A percentile compares a stretch with the other conserved stretches of the same genome.
Evolutionary conservation across 805 yeast genomes (phyloP).

Genomic region (Barnettozyma wickerhamii): DNA sequence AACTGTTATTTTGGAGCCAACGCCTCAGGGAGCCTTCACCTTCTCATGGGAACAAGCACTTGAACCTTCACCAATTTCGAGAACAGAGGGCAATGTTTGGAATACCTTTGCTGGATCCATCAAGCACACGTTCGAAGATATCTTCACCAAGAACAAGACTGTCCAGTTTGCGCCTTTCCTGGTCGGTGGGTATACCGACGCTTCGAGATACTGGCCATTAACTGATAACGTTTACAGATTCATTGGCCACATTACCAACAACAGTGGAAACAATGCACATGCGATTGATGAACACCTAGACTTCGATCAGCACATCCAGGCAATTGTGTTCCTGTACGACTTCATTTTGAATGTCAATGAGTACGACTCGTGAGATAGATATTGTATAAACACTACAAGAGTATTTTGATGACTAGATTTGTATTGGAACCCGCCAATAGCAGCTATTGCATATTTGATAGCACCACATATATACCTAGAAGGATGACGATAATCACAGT

Average conservation of each 20-base stretch:
- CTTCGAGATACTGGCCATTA: constrained; percentile 53
- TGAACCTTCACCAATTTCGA: constrained; percentile 53
- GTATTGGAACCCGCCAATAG: too few relatives aligned
- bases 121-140: constrained; percentile 50
- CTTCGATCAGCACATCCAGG: constrained; percentile 55
- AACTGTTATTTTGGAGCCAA: constrained; percentile 28
- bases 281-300: constrained; percentile 59
- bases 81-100: constrained; percentile 45
- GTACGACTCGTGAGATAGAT: constrained; percentile 3
- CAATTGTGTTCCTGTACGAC: constrained; percentile 52
- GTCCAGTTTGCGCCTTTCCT: constrained; percentile 40
- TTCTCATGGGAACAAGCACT: constrained; percentile 32
- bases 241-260: constrained; percentile 19
- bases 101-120: constrained; percentile 49
- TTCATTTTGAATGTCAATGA: constrained; percentile 27
- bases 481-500: neutral
- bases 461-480: neutral
- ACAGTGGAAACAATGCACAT: constrained; percentile 39
- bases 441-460: too few relatives aligned
- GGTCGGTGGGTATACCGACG: constrained; percentile 60
- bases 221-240: constrained; percentile 52
- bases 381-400: too few relatives aligned
- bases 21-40: constrained; percentile 40
- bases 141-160: constrained; percentile 27
- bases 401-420: too few relatives aligned